phyloP scores from a whole-genome alignment of 148 eudicot genomes.

The Drosera capensis region DNA sequence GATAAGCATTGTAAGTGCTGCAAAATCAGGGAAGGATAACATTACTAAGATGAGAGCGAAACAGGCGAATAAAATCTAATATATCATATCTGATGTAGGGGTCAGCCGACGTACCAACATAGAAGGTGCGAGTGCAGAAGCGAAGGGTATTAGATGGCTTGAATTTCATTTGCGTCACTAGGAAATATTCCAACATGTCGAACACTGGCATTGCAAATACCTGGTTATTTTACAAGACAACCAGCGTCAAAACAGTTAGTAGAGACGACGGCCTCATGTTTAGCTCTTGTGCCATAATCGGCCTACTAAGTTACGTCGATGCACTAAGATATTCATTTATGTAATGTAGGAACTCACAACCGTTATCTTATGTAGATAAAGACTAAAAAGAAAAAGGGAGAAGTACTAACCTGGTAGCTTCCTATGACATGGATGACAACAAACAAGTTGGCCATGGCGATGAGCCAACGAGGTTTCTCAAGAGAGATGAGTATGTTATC shows the following conservation, averaged over 20 bases:
- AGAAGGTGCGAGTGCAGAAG: constrained; percentile 11
- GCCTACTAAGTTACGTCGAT: too few relatives aligned
- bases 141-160: constrained; percentile 16
- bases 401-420: constrained; percentile 23
- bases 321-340: background rate
- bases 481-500: constrained; percentile 32
- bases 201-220: constrained; percentile 32
- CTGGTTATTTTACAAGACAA: background rate
- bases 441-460: constrained; percentile 22
- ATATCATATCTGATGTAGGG: background rate
- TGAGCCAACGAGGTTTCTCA: constrained; percentile 19
- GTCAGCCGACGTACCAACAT: constrained; percentile 14
- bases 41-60: background rate
- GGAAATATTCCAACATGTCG: constrained; percentile 16
- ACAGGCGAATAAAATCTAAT: background rate
- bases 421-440: constrained; percentile 35
- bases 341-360: background rate
- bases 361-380: background rate
- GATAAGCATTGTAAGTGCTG: constrained; percentile 15
- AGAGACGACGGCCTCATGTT: too few relatives aligned
- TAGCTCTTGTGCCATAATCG: too few relatives aligned
- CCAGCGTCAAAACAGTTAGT: background rate
- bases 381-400: too few relatives aligned
- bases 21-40: background rate
- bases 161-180: constrained; percentile 9